Conservation (phyloP, 495 filamentous ascomycete genomes). For the Trichodelitschia bisporula region DNA sequence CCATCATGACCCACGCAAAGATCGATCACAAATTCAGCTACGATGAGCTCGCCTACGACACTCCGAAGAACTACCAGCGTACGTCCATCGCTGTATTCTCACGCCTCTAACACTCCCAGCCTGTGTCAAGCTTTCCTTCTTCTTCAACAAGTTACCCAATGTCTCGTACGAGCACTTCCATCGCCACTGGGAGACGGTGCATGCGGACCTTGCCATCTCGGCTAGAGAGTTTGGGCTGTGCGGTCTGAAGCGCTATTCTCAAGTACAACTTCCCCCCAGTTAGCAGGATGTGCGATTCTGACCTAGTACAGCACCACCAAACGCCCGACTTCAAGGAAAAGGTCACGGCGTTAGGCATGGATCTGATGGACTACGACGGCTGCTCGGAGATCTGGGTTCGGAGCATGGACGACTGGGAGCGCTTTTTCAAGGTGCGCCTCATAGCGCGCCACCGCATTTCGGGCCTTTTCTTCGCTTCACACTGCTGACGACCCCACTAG, state of each 20-base stretch:
- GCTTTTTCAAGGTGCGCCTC: conserved; percentile 9
- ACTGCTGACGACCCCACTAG: background rate
- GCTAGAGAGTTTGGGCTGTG: conserved; percentile 8
- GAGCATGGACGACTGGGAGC: conserved; percentile 12
- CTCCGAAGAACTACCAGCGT: conserved; percentile 12
- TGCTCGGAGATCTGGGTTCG: conserved; percentile 12
- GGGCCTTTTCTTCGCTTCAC: background rate
- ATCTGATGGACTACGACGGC: conserved; percentile 12
- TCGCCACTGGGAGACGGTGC: conserved; percentile 13
- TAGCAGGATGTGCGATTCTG: background rate
- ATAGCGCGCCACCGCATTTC: conserved; percentile 1
- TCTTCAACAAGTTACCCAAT: conserved; percentile 14
- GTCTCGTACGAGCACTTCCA: conserved; percentile 14
- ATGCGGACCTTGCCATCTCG: conserved; percentile 11
- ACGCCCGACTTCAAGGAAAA: conserved; percentile 11
- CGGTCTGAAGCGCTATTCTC: conserved; percentile 13
- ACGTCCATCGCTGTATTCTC: background rate
- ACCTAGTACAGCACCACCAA: conserved; percentile 6
- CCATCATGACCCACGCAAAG: conserved; percentile 12
- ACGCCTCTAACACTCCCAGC: conserved; percentile 2
- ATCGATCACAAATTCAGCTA: conserved; percentile 11
- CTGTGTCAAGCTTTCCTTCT: conserved; percentile 13
- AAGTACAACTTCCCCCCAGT: conserved; percentile 1
- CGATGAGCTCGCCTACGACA: conserved; percentile 8
- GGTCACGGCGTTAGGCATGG: conserved; percentile 9